Base-by-base conservation (phyloP, 345 rosid species). In the Adansonia digitata region DNA sequence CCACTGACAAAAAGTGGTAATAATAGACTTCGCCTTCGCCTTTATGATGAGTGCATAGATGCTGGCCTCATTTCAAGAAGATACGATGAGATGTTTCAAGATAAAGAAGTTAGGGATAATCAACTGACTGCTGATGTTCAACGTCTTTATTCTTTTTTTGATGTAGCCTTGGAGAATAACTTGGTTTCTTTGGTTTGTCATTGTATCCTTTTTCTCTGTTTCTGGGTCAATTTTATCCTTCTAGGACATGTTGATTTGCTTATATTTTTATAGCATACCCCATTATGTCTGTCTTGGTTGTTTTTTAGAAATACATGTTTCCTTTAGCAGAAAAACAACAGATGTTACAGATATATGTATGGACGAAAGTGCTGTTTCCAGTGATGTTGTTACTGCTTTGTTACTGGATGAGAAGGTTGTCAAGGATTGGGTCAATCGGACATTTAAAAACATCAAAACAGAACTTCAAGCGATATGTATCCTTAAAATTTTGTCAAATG, bases 321-420 rank as follows among this genome's bases (percentile, higher is more conserved):
- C 75, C 91, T 84, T 88, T 89, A 81, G 84, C 90, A 80, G 80
- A n/a, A n/a, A 80, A 78, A 81, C 53, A 67, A 85, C 83, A 96
- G 99, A 96, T 87, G 86, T 96, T 64, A 90, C 92, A 61, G 92
- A 93, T 83, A 93, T 93, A 61, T 93, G 98, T 79, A 92, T 96
- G 98, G 98, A 96, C 75, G 99, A 96, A 88, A 84, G 84, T 84
- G 98, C 99, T 40, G 97, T 96, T 72, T 96, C 99, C 64, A 96
- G 97, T 69, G 97, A 96, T 83, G 98, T 94, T 48, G 90, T 90
- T 76, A 81, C 88, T 79, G 92, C 99, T 40, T 92, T 91, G 95
- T 86, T 93, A 95, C 81, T 96, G 86, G 99, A 96, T 88, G 99
- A 96, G 87, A 98, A 89, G 77, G 98, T 92, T 73, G 89, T 96